These are phyloP conservation scores for Ceratobasidium sp. DNA, from an alignment of 1,284 basidiomycete species.

Conservation along the genomic window DNA sequence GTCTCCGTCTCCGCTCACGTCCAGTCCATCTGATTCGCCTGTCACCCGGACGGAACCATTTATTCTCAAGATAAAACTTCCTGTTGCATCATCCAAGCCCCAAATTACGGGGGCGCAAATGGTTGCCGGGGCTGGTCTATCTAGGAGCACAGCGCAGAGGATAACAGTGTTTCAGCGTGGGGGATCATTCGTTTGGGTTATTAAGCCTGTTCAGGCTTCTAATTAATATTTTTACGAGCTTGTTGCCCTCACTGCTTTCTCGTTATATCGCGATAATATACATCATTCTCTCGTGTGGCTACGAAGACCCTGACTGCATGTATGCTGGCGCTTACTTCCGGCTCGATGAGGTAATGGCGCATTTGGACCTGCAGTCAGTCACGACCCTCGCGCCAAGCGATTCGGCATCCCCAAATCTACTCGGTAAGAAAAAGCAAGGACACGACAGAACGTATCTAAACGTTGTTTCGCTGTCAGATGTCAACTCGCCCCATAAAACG, in stretches of 20 bases:
- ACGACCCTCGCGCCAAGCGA: no score
- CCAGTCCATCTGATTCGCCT: no score
- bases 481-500: constrained; percentile 34
- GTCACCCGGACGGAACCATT: no score
- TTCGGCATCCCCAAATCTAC: no score
- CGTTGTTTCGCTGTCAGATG: background rate
- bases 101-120: background rate
- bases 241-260: background rate
- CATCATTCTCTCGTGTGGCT: background rate
- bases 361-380: background rate
- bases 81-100: background rate
- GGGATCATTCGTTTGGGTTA: constrained; percentile 22
- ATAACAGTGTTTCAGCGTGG: constrained; percentile 5
- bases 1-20: background rate
- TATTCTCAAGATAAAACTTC: background rate
- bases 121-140: constrained; percentile 8
- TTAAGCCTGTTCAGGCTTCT: background rate
- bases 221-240: background rate
- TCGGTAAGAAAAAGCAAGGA: background rate
- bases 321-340: constrained; percentile 5
- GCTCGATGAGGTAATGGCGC: background rate
- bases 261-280: background rate
- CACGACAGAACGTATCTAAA: background rate
- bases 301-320: background rate
- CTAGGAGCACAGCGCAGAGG: background rate